A percentile compares a stretch with the other conserved stretches of the same genome.
Conservation (phyloP, 179 eudicot genomes). For the Beta corolliflora region DNA sequence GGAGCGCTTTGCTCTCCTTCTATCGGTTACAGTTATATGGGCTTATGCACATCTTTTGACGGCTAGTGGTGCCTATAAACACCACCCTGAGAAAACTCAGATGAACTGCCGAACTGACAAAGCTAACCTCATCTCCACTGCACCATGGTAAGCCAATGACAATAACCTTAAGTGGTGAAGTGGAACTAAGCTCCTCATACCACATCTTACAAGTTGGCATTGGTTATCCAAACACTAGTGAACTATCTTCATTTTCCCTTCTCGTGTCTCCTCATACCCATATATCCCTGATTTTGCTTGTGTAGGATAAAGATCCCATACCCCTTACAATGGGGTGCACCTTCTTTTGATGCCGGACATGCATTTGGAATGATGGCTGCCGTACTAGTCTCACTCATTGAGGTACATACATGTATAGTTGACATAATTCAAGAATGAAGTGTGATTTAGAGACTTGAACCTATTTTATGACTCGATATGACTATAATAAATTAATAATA, state of each 20-base stretch:
- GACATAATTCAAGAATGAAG: neutral
- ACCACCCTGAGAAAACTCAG: slow-evolving; percentile 79
- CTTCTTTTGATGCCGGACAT: slow-evolving; percentile 92
- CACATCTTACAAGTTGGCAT: no score
- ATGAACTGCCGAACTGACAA: slow-evolving; percentile 79
- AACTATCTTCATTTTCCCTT: neutral
- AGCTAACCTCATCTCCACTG: slow-evolving; percentile 87
- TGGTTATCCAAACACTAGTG: no score
- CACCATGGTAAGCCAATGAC: slow-evolving; percentile 70
- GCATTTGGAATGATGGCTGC: slow-evolving; percentile 99
- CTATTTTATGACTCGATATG: neutral
- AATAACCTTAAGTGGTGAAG: neutral
- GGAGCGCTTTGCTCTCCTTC: slow-evolving; percentile 85
- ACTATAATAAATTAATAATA: neutral
- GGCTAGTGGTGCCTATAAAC: slow-evolving; percentile 95
- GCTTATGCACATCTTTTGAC: slow-evolving; percentile 95
- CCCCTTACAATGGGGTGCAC: slow-evolving; percentile 99
- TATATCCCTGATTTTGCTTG: slow-evolving; percentile 3
- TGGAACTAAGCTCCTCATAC: neutral
- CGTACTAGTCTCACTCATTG: slow-evolving; percentile 78
- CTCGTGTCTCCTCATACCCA: neutral
- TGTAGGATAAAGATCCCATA: slow-evolving; percentile 95
- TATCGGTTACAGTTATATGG: slow-evolving; percentile 81
- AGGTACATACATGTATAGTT: slow-evolving; percentile 44
- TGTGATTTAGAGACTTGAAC: neutral